Percentiles rank a stretch among this genome's conserved stretches.
Evolutionary conservation across 768 basidiomycete genomes (phyloP).

Genomic region (Tylopilus intermedius): DNA sequence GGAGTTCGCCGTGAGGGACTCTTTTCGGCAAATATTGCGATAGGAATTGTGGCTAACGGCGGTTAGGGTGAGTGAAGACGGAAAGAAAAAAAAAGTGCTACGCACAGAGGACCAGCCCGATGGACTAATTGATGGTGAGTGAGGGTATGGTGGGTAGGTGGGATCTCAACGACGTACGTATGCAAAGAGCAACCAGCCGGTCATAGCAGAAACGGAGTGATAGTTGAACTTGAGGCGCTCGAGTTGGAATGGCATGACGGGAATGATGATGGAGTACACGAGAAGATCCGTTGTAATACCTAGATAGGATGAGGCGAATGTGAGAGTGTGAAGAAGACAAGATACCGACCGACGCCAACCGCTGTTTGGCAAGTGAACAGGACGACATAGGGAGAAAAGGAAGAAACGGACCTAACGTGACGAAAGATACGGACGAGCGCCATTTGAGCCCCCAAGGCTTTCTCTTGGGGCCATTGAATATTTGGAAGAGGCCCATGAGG

Average conservation of each 20-base stretch:
- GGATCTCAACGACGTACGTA: constrained; percentile 39
- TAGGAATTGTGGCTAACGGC: constrained; percentile 49
- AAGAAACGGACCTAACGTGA: constrained; percentile 38
- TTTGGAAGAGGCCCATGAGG: constrained; percentile 7
- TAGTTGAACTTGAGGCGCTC: constrained; percentile 40
- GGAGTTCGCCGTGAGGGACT: constrained; percentile 44
- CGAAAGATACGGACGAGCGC: constrained; percentile 55
- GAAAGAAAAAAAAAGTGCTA: not conserved
- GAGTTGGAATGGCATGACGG: constrained; percentile 61
- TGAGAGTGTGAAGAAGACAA: not conserved
- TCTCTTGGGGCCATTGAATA: not conserved
- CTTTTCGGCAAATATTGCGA: constrained; percentile 52
- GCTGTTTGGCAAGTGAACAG: constrained; percentile 25
- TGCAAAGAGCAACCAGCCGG: constrained; percentile 59
- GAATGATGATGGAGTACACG: constrained; percentile 59
- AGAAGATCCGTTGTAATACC: constrained; percentile 47
- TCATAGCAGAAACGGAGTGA: constrained; percentile 41
- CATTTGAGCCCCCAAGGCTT: constrained; percentile 47
- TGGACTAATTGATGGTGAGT: constrained; percentile 37
- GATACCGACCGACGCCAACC: constrained; percentile 44
- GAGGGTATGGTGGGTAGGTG: not conserved
- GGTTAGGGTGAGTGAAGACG: constrained; percentile 1
- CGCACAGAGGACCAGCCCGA: constrained; percentile 49
- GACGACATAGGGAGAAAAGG: not conserved
- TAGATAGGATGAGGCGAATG: constrained; percentile 1